Evolutionary conservation across 768 basidiomycete species (phyloP).

Genomic region (Clathrus columnatus): DNA sequence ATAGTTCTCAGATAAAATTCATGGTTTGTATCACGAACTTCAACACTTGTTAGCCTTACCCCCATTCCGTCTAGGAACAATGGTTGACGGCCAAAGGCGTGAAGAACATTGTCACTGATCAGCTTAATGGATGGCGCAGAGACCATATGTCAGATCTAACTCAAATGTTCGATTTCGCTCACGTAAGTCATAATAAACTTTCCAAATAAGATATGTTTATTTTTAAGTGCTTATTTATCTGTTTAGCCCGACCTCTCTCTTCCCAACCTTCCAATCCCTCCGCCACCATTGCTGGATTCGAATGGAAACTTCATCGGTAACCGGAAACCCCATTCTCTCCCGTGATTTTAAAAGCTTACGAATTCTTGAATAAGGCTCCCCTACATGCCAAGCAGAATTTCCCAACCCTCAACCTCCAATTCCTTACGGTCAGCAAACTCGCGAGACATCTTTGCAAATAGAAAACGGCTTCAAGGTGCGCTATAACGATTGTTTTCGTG

Average conservation of each 20-base stretch:
- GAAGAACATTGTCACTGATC: slow-evolving; percentile 1
- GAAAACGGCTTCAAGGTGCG: slow-evolving; percentile 10
- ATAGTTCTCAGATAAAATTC: slow-evolving; percentile 2
- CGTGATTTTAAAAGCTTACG: background rate
- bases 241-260: background rate
- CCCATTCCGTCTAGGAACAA: slow-evolving; percentile 4
- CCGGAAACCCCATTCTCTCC: background rate
- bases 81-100: slow-evolving; percentile 9
- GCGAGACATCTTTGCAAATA: background rate
- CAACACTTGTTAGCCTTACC: background rate
- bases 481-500: background rate
- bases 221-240: background rate
- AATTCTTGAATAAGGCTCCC: background rate
- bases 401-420: background rate
- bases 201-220: background rate
- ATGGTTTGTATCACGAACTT: background rate
- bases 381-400: background rate
- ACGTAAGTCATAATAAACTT: background rate
- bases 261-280: background rate
- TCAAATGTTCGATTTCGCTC: slow-evolving; percentile 11
- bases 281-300: background rate
- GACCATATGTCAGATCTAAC: slow-evolving; percentile 13
- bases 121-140: slow-evolving; percentile 8
- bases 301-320: slow-evolving; percentile 2
- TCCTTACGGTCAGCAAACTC: slow-evolving; percentile 9